Percentiles rank a stretch among this genome's conserved stretches.
These are phyloP conservation scores for Alopecurus myosuroides DNA, from an alignment of 176 grass and related monocot species.

Conservation along the genomic window DNA sequence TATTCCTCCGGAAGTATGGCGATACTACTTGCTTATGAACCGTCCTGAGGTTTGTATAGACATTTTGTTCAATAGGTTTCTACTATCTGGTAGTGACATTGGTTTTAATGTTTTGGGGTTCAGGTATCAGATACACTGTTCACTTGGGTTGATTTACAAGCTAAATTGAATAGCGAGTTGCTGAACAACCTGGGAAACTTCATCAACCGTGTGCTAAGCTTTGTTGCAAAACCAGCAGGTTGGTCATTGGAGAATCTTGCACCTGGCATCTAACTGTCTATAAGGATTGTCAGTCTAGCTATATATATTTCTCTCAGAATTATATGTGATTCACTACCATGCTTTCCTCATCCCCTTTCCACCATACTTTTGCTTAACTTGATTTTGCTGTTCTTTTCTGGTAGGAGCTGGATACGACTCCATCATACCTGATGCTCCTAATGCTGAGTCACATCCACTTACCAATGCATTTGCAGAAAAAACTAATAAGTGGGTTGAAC, in stretches of 20 bases:
- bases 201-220: conserved; percentile 90
- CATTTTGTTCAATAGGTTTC: conserved; percentile 24
- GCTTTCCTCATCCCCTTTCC: conserved; percentile 9
- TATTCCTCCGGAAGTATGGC: conserved; percentile 89
- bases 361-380: neutral
- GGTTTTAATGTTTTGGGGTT: conserved; percentile 14
- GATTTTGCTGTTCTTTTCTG: conserved; percentile 12
- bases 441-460: conserved; percentile 50
- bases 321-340: neutral
- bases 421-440: conserved; percentile 56
- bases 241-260: conserved; percentile 26
- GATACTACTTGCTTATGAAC: conserved; percentile 95
- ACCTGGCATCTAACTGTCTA: neutral
- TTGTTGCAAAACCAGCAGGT: conserved; percentile 88
- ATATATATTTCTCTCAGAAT: neutral
- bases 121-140: conserved; percentile 93
- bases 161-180: conserved; percentile 82
- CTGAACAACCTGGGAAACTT: conserved; percentile 89
- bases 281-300: conserved; percentile 6
- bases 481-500: conserved; percentile 71
- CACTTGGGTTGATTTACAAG: conserved; percentile 90
- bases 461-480: conserved; percentile 59
- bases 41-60: conserved; percentile 70
- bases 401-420: conserved; percentile 80
- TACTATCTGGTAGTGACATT: conserved; percentile 5